A percentile compares a stretch with the other conserved stretches of the same genome.
These are phyloP conservation scores for Coniochaeta ligniaria DNA, from an alignment of 2,329 filamentous ascomycete genomes.

Conservation along the genomic window DNA sequence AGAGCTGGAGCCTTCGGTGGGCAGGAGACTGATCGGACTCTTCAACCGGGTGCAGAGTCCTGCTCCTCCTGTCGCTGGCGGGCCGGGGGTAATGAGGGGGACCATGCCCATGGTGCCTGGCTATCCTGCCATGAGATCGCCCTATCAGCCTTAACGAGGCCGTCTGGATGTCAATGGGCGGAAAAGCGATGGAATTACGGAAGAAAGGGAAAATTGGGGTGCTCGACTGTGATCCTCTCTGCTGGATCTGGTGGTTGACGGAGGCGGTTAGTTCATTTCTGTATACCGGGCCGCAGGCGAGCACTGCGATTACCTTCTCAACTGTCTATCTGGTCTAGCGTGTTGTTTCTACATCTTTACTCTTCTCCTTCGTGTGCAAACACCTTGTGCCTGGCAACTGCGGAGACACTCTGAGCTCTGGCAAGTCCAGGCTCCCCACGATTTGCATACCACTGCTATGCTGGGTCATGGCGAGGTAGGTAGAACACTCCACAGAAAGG, in stretches of 20 bases:
- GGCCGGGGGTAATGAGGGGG: neutral
- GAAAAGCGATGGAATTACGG: neutral
- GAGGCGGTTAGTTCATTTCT: neutral
- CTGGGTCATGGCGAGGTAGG: neutral
- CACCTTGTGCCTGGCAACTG: neutral
- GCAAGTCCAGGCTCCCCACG: neutral
- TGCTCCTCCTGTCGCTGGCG: slow-evolving; percentile 14
- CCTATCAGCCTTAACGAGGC: slow-evolving; percentile 21
- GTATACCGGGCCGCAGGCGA: neutral
- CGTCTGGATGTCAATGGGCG: neutral
- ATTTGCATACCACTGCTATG: too few species aligned
- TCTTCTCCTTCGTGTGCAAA: neutral
- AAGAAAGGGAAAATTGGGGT: neutral
- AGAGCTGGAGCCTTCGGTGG: slow-evolving; percentile 78
- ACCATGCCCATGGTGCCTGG: slow-evolving; percentile 25
- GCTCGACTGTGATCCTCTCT: neutral
- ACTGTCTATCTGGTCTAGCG: neutral
- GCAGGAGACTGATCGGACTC: slow-evolving; percentile 67
- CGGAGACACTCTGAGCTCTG: neutral
- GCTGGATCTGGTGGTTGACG: neutral
- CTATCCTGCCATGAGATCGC: slow-evolving; percentile 27
- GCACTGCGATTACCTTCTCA: neutral
- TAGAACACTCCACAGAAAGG: neutral
- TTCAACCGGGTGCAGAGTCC: slow-evolving; percentile 57
- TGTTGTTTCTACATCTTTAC: neutral